Evolutionary conservation across 2,329 filamentous ascomycete genomes (phyloP).

Genomic region (Trichoderma citrinoviride): DNA sequence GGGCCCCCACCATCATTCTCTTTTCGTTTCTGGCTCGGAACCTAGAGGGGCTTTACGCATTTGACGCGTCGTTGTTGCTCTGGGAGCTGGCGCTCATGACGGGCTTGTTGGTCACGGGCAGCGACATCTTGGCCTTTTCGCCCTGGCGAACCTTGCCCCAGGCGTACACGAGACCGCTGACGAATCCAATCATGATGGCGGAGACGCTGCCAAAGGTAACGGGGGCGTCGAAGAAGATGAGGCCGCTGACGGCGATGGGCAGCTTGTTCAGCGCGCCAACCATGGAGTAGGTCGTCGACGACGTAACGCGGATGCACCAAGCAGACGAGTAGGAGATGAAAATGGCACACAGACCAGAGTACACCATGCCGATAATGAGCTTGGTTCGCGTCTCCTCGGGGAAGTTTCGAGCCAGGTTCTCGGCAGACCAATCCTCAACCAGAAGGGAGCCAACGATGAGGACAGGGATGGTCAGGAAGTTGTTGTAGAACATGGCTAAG

Average conservation of each 20-base stretch:
- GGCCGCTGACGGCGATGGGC: constrained; percentile 85
- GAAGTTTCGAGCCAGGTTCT: constrained; percentile 85
- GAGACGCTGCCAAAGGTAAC: constrained; percentile 89
- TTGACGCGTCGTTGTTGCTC: constrained; percentile 80
- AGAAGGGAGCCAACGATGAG: constrained; percentile 78
- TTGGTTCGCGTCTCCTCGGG: constrained; percentile 74
- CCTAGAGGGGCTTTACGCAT: constrained; percentile 34
- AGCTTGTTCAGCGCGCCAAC: constrained; percentile 98
- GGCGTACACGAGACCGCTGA: constrained; percentile 89
- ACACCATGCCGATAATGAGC: constrained; percentile 83
- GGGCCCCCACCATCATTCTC: neutral
- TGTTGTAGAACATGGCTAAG: constrained; percentile 99
- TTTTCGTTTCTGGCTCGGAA: neutral
- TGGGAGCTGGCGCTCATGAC: constrained; percentile 82
- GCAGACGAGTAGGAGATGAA: constrained; percentile 99
- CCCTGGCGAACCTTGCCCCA: constrained; percentile 44
- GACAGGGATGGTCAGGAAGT: constrained; percentile 92
- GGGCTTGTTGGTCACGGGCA: constrained; percentile 59
- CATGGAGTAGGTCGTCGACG: constrained; percentile 98
- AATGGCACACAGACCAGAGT: constrained; percentile 88
- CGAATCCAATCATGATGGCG: constrained; percentile 85
- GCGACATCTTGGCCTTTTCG: constrained; percentile 67
- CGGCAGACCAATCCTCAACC: constrained; percentile 86
- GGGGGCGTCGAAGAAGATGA: constrained; percentile 93
- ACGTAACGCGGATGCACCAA: constrained; percentile 97